A percentile compares a stretch with the other conserved stretches of the same genome.
phyloP scores from a whole-genome alignment of 2,329 filamentous ascomycete species.

The Xylaria sp. region DNA sequence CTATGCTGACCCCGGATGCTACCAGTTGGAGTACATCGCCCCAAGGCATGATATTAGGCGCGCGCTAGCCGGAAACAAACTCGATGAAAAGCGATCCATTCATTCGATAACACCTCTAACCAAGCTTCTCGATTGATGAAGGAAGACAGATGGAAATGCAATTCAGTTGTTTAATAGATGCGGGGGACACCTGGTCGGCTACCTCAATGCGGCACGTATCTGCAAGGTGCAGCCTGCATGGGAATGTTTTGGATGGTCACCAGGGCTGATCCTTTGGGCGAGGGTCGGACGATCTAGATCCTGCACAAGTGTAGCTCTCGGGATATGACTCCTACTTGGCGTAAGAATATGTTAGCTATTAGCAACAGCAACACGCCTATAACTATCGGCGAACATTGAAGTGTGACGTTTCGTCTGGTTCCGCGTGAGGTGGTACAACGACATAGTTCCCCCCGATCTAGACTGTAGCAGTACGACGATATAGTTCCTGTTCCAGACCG shows the following conservation, averaged over 20 bases:
- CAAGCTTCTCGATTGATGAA: background rate
- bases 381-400: background rate
- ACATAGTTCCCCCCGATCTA: background rate
- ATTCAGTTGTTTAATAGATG: background rate
- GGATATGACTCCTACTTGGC: background rate
- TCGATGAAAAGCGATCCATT: background rate
- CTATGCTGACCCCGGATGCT: slow-evolving; percentile 22
- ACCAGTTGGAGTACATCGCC: slow-evolving; percentile 16
- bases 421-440: background rate
- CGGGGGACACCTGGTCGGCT: slow-evolving; percentile 14
- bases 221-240: background rate
- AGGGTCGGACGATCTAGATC: background rate
- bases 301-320: background rate
- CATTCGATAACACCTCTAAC: background rate
- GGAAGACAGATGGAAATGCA: background rate
- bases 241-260: background rate
- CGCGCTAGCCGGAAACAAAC: slow-evolving; percentile 2
- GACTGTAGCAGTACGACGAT: too few species aligned
- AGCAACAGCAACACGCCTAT: background rate
- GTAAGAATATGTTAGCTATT: background rate
- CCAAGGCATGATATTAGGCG: slow-evolving; percentile 6
- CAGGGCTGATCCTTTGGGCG: background rate
- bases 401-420: background rate
- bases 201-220: background rate
- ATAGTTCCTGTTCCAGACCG: background rate